Conservation (phyloP, 139 green algal genomes). For the Tetraselmis striata region DNA sequence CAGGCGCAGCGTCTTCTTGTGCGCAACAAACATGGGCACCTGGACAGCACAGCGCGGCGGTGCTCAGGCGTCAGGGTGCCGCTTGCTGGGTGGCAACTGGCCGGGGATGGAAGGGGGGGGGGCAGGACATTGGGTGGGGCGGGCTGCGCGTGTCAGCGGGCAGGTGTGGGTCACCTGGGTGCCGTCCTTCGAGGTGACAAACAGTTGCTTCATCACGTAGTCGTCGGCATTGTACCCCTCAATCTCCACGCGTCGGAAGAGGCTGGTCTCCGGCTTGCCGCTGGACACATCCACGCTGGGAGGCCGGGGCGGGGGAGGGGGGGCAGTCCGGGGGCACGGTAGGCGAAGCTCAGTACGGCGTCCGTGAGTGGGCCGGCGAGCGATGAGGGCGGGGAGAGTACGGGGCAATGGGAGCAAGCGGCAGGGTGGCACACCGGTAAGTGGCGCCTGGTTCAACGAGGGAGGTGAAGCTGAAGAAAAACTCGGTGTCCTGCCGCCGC, state of each 20-base stretch:
- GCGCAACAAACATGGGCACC: conserved; percentile 82
- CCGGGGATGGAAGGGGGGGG: no score
- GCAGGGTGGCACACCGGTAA: conserved; percentile 43
- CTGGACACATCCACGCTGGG: conserved; percentile 7
- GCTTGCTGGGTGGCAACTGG: no score
- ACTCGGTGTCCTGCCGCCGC: conserved; percentile 44
- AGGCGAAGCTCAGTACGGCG: no score
- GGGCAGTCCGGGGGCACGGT: no score
- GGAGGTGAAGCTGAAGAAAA: conserved; percentile 72
- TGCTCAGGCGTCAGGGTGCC: no score
- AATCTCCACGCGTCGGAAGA: conserved; percentile 68
- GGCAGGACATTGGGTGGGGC: no score
- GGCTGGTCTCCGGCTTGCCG: conserved; percentile 16
- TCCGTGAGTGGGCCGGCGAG: no score
- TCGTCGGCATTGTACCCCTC: conserved; percentile 45
- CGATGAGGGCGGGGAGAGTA: not conserved
- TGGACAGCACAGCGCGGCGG: no score
- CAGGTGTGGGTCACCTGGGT: no score
- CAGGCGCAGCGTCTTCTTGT: conserved; percentile 50
- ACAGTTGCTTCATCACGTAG: conserved; percentile 77
- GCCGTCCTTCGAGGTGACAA: conserved; percentile 75
- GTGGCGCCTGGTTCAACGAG: conserved; percentile 59
- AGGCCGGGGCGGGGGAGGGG: not conserved
- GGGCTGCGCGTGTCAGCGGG: no score
- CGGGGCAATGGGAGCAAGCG: no score